Percentiles rank a stretch among this genome's conserved stretches.
These are phyloP conservation scores for Colletotrichum spinosum DNA, from an alignment of 2,329 filamentous ascomycete species.

Conservation along the genomic window DNA sequence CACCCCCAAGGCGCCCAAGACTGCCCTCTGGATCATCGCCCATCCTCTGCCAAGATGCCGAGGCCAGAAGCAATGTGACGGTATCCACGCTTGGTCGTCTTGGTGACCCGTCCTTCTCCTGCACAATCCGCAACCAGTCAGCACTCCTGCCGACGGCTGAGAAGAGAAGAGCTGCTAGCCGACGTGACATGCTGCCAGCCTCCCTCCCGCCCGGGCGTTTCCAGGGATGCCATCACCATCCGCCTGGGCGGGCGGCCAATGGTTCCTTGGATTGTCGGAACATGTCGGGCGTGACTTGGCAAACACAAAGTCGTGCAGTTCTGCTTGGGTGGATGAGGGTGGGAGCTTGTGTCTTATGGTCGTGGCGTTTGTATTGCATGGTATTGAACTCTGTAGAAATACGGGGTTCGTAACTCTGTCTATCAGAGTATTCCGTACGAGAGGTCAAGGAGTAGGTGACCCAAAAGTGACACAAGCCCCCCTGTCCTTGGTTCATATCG, in stretches of 20 bases:
- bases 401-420: no score
- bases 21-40: slow-evolving; percentile 6
- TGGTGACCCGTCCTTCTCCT: slow-evolving; percentile 14
- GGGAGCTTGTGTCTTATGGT: no score
- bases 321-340: background rate
- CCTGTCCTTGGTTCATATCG: slow-evolving; percentile 9
- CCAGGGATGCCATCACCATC: slow-evolving; percentile 13
- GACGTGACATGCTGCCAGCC: background rate
- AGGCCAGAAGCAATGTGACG: slow-evolving; percentile 7
- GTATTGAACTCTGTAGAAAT: no score
- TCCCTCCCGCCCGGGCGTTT: background rate
- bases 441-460: background rate
- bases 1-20: background rate
- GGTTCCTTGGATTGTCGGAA: slow-evolving; percentile 29
- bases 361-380: no score
- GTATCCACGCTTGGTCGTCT: slow-evolving; percentile 18
- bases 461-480: background rate
- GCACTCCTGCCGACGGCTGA: slow-evolving; percentile 10
- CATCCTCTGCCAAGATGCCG: slow-evolving; percentile 26
- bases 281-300: slow-evolving; percentile 34
- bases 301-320: background rate
- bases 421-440: no score
- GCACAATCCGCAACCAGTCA: slow-evolving; percentile 5
- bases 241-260: slow-evolving; percentile 3
- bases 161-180: slow-evolving; percentile 6